These are phyloP conservation scores for Xylaria sp. DNA, from an alignment of 495 filamentous ascomycete species.

Conservation along the genomic window DNA sequence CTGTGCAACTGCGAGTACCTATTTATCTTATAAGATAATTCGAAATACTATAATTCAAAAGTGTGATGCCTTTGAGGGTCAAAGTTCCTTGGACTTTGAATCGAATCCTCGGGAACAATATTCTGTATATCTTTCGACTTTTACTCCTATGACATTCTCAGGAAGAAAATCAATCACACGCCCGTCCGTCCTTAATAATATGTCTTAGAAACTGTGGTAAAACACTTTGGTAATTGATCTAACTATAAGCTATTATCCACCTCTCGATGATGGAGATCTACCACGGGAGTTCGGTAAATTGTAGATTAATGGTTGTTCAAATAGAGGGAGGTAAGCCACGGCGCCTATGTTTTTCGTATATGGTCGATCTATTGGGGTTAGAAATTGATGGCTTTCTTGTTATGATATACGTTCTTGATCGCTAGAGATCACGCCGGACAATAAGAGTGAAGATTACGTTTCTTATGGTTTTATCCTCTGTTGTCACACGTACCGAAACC, in stretches of 20 bases:
- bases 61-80: no score
- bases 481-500: no score
- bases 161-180: background rate
- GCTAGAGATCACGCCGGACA: background rate
- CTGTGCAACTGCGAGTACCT: no score
- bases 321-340: background rate
- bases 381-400: background rate
- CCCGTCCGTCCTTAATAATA: background rate
- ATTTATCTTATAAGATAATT: no score
- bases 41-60: no score
- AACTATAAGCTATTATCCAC: background rate
- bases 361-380: background rate
- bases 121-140: no score
- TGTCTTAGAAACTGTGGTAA: background rate
- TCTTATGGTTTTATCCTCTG: background rate
- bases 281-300: background rate
- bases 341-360: background rate
- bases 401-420: background rate
- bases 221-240: background rate
- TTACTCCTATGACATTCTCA: background rate
- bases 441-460: background rate
- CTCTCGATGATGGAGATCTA: background rate
- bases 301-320: background rate
- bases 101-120: no score
- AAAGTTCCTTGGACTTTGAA: no score